These are phyloP conservation scores for Heterobasidion parviporum DNA, from an alignment of 1,284 basidiomycete species.

Conservation along the genomic window DNA sequence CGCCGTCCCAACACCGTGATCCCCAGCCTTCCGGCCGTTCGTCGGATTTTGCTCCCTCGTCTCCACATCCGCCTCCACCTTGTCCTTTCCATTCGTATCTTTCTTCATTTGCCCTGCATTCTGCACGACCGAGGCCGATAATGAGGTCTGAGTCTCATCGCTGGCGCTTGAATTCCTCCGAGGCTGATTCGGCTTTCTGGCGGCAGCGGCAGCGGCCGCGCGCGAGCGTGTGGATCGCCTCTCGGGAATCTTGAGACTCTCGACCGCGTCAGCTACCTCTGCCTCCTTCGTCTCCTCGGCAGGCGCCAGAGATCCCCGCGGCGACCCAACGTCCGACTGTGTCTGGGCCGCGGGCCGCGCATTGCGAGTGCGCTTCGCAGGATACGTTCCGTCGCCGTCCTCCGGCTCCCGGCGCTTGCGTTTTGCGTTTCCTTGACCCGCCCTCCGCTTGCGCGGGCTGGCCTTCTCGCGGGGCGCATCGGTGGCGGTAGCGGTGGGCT, in stretches of 20 bases:
- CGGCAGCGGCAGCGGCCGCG: constrained; percentile 11
- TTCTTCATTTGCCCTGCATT: constrained; percentile 8
- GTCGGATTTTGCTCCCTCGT: not conserved
- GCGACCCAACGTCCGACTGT: constrained; percentile 11
- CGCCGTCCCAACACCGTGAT: not conserved
- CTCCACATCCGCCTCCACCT: not conserved
- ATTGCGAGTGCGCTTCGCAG: constrained; percentile 57
- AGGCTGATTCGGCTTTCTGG: constrained; percentile 8
- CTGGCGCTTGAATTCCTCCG: constrained; percentile 23
- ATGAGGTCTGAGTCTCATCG: constrained; percentile 22
- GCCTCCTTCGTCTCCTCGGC: constrained; percentile 14
- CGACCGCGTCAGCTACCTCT: constrained; percentile 15
- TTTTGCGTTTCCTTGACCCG: constrained; percentile 29
- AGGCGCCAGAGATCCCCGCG: constrained; percentile 6
- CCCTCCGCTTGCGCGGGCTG: constrained; percentile 26
- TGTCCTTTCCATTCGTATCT: not conserved
- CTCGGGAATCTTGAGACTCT: constrained; percentile 15
- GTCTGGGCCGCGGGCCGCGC: constrained; percentile 23
- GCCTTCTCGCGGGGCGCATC: constrained; percentile 8
- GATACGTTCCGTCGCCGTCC: constrained; percentile 58
- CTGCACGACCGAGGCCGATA: constrained; percentile 20
- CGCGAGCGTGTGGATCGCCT: constrained; percentile 21
- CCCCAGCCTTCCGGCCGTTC: not conserved
- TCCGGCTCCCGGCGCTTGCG: constrained; percentile 54
- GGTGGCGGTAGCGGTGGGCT: constrained; percentile 5